Evolutionary conservation across 331 rosid genomes (phyloP).

Genomic region (Malus hybrid): DNA sequence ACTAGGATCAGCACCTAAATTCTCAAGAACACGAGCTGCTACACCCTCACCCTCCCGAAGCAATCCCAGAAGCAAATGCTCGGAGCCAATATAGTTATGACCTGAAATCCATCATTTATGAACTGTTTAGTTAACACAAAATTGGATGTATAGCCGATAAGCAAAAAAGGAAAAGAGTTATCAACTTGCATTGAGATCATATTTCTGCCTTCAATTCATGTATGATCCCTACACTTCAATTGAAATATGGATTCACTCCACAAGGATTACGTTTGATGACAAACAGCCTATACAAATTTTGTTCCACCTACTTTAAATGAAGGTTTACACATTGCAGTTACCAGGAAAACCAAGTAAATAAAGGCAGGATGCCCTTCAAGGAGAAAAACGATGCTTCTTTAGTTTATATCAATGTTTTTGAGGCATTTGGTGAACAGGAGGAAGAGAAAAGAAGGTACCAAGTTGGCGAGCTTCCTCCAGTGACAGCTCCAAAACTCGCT

Average conservation of each 20-base stretch:
- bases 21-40: constrained; percentile 98
- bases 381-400: background rate
- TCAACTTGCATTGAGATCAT: background rate
- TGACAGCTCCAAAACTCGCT: constrained; percentile 94
- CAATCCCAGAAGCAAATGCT: constrained; percentile 95
- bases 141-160: background rate
- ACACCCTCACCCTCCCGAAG: constrained; percentile 99
- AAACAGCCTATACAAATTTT: background rate
- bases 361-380: background rate
- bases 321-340: background rate
- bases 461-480: constrained; percentile 98
- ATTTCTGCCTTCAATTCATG: background rate
- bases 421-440: background rate
- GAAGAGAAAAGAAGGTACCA: constrained; percentile 34
- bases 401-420: background rate
- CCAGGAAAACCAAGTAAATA: background rate
- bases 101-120: constrained; percentile 37
- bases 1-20: constrained; percentile 91
- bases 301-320: background rate
- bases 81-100: constrained; percentile 94
- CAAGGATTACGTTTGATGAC: background rate
- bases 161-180: background rate
- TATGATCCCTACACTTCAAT: background rate
- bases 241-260: background rate
- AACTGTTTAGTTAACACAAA: background rate